Conservation (phyloP, 78 protist species). For the Bodo saltans region DNA sequence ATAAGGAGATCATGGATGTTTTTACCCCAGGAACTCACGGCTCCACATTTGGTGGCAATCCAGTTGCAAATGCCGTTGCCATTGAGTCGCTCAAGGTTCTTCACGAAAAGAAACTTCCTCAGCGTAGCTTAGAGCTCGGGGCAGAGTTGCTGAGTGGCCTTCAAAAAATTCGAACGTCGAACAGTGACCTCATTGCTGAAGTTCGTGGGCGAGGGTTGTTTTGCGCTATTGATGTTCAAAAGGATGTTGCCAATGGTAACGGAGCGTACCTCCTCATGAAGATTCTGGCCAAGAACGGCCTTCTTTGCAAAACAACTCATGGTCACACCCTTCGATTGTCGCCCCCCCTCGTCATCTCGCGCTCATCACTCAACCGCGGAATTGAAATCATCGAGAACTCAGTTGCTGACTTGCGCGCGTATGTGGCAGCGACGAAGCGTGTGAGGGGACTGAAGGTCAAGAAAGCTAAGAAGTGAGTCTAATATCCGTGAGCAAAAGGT, state of each 20-base stretch:
- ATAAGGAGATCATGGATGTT: conserved; percentile 62
- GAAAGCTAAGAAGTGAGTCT: too few relatives aligned
- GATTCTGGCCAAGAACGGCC: conserved; percentile 66
- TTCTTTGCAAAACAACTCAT: conserved; percentile 96
- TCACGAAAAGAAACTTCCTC: conserved; percentile 80
- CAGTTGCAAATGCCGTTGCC: conserved; percentile 86
- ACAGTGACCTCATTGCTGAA: neutral
- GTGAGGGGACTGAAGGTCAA: too few relatives aligned
- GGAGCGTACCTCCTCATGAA: neutral
- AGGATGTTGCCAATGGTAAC: conserved; percentile 27
- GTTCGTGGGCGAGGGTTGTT: conserved; percentile 55
- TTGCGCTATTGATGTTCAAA: conserved; percentile 76
- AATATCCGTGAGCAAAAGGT: too few relatives aligned
- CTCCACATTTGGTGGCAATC: conserved; percentile 94
- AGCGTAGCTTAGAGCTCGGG: conserved; percentile 46
- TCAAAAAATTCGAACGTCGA: neutral
- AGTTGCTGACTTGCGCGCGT: too few relatives aligned
- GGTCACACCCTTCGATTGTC: conserved; percentile 87
- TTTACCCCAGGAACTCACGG: conserved; percentile 92
- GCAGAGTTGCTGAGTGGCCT: neutral
- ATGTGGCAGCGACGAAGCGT: too few relatives aligned
- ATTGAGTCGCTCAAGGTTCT: conserved; percentile 86
- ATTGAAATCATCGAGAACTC: conserved; percentile 51
- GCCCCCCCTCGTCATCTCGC: conserved; percentile 83
- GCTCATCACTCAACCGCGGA: conserved; percentile 56